Percentiles rank a stretch among this genome's conserved stretches.
Conservation (phyloP, 1,139 yeast genomes). For the Pichia sp. region DNA sequence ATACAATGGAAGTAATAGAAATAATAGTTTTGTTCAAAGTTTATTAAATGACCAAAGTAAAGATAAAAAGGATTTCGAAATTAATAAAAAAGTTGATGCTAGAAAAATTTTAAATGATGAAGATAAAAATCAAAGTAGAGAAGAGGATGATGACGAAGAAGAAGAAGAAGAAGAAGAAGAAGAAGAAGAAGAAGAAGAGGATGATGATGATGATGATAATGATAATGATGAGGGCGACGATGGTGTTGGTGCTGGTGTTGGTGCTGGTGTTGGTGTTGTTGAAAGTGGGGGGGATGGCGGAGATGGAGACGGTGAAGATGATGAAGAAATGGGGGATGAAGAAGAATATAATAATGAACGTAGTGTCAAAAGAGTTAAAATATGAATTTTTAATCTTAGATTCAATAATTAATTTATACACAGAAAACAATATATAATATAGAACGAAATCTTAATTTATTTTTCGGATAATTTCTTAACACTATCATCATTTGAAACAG, state of each 20-base stretch:
- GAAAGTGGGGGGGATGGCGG: background rate
- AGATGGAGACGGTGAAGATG: background rate
- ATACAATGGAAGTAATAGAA: background rate
- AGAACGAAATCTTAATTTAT: background rate
- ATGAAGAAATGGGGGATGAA: background rate
- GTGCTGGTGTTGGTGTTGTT: too few relatives aligned
- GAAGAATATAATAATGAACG: background rate
- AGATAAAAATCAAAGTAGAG: background rate
- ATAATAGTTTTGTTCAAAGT: background rate
- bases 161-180: background rate
- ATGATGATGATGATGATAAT: background rate
- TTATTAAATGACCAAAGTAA: background rate
- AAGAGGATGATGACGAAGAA: background rate
- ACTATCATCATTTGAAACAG: background rate
- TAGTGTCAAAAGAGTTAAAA: background rate
- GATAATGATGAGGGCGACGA: background rate
- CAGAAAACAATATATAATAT: background rate
- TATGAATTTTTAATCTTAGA: background rate
- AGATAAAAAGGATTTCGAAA: background rate
- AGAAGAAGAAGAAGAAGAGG: background rate
- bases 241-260: too few relatives aligned
- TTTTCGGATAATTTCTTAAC: conserved; percentile 1
- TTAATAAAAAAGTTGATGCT: background rate
- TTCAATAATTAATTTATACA: background rate
- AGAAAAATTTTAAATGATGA: background rate